phyloP scores from a whole-genome alignment of 352 stramenopile genomes.

The Hyaloperonospora brassicae region DNA sequence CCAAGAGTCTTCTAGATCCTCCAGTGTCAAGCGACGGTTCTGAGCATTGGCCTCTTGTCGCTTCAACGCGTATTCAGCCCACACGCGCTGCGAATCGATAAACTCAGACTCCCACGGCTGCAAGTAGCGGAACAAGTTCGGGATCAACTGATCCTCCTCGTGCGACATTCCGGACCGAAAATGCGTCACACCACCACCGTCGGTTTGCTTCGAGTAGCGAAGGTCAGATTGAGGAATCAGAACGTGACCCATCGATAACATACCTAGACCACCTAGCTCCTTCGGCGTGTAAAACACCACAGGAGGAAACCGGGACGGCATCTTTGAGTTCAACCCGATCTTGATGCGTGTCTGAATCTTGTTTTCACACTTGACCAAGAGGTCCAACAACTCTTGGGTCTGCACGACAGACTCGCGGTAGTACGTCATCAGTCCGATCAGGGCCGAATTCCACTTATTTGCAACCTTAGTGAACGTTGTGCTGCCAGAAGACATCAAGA shows the following conservation, averaged over 20 bases:
- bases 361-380: constrained; percentile 99
- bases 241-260: constrained; percentile 99
- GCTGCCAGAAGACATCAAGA: constrained; percentile 98
- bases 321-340: constrained; percentile 99
- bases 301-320: constrained; percentile 97
- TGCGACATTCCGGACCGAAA: constrained; percentile 96
- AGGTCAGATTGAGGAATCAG: constrained; percentile 99
- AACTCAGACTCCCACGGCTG: constrained; percentile 98
- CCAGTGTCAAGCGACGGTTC: constrained; percentile 96
- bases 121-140: constrained; percentile 99
- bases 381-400: constrained; percentile 98
- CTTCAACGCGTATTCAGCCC: constrained; percentile 99
- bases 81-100: constrained; percentile 98
- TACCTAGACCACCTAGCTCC: constrained; percentile 97
- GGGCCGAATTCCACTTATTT: constrained; percentile 97
- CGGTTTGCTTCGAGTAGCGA: constrained; percentile 98
- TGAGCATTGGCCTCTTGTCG: constrained; percentile 98
- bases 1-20: constrained; percentile 99
- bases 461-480: constrained; percentile 99
- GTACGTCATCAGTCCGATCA: constrained; percentile 98
- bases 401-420: constrained; percentile 99
- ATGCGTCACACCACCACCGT: constrained; percentile 96
- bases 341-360: constrained; percentile 99
- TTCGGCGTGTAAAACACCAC: constrained; percentile 99
- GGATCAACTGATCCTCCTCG: constrained; percentile 99